Conservation (phyloP, 1,139 yeast species). For the Hemisphaericaspora xylofermentans region DNA sequence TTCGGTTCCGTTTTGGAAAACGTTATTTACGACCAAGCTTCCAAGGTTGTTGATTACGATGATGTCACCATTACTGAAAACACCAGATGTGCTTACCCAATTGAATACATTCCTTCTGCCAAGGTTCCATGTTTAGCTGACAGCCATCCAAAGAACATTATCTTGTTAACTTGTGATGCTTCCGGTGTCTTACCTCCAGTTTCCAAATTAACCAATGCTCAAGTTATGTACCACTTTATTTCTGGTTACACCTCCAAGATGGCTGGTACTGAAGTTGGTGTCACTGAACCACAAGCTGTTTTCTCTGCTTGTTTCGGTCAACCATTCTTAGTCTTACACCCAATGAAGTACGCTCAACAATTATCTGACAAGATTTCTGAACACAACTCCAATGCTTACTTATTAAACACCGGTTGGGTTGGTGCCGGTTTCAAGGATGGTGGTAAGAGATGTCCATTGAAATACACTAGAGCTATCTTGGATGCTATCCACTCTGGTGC, state of each 20-base stretch:
- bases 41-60: conserved; percentile 84
- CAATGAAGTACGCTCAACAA: conserved; percentile 97
- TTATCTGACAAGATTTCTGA: conserved; percentile 87
- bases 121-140: conserved; percentile 92
- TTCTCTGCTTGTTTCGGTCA: conserved; percentile 99
- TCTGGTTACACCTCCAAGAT: conserved; percentile 98
- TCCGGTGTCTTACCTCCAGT: conserved; percentile 98
- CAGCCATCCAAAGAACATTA: conserved; percentile 87
- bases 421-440: conserved; percentile 92
- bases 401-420: conserved; percentile 98
- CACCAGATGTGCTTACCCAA: conserved; percentile 98
- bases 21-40: conserved; percentile 76
- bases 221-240: conserved; percentile 98
- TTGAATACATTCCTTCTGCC: conserved; percentile 94
- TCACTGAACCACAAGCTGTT: conserved; percentile 97
- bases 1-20: conserved; percentile 95
- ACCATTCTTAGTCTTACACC: conserved; percentile 97
- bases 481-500: conserved; percentile 95
- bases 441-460: conserved; percentile 96
- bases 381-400: conserved; percentile 93
- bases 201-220: conserved; percentile 88
- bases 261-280: conserved; percentile 99
- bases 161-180: conserved; percentile 95
- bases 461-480: conserved; percentile 95
- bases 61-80: conserved; percentile 87